Percentiles rank a stretch among this genome's conserved stretches.
Evolutionary conservation across 305 asterid species (phyloP).

Genomic region (Fraxinus nigra): DNA sequence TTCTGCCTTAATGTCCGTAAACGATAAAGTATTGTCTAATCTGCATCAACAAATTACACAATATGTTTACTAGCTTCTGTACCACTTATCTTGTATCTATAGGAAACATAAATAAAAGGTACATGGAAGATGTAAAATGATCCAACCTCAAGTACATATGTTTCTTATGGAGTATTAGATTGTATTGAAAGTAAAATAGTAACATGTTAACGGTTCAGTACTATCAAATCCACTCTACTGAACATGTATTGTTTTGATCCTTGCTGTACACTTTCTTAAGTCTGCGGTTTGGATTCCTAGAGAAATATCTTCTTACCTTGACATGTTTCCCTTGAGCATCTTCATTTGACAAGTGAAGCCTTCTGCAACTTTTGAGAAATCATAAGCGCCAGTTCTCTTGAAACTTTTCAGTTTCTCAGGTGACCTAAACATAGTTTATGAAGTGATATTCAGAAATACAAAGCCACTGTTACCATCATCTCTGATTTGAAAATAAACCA

Average conservation of each 20-base stretch:
- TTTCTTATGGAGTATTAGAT: background rate
- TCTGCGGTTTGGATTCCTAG: background rate
- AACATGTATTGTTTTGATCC: background rate
- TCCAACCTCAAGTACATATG: background rate
- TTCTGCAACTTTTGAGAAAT: conserved; percentile 39
- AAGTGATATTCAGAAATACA: conserved; percentile 8
- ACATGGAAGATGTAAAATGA: background rate
- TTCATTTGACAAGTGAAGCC: conserved; percentile 39
- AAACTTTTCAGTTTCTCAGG: conserved; percentile 36
- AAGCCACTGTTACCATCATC: background rate
- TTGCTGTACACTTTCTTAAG: background rate
- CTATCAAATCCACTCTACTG: background rate
- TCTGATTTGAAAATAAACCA: background rate
- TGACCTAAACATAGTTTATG: conserved; percentile 36
- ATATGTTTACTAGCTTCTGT: background rate
- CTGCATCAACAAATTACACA: conserved; percentile 41
- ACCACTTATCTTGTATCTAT: background rate
- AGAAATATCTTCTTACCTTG: conserved; percentile 38
- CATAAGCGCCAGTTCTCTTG: conserved; percentile 26
- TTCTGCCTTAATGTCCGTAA: conserved; percentile 51
- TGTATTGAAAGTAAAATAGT: background rate
- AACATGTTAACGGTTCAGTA: background rate
- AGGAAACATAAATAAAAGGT: background rate
- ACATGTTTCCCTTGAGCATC: conserved; percentile 45
- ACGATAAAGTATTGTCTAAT: conserved; percentile 46